These are phyloP conservation scores for Psidium friedrichsthalianum DNA, from an alignment of 345 rosid species.

Conservation along the genomic window DNA sequence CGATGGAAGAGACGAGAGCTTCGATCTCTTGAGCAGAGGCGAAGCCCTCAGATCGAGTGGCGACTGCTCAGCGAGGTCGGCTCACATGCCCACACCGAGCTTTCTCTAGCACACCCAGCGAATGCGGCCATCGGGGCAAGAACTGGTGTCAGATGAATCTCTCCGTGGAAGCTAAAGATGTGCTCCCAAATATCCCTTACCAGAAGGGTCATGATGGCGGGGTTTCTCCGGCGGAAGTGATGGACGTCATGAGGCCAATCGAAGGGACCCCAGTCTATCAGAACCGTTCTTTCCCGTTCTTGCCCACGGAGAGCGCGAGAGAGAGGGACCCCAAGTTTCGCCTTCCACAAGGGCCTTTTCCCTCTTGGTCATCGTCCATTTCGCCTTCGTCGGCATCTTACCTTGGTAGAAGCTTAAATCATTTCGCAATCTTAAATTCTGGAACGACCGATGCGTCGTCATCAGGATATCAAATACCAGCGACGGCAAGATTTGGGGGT, in stretches of 20 bases:
- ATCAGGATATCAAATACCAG: background rate
- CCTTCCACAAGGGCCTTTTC: slow-evolving; percentile 27
- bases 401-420: slow-evolving; percentile 37
- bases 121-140: background rate
- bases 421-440: slow-evolving; percentile 29
- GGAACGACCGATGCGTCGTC: background rate
- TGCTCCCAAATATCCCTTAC: background rate
- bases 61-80: background rate
- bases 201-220: background rate
- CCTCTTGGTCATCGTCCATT: slow-evolving; percentile 23
- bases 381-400: slow-evolving; percentile 5
- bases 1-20: background rate
- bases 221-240: slow-evolving; percentile 6
- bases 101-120: slow-evolving; percentile 29
- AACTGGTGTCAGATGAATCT: background rate
- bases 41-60: slow-evolving; percentile 7
- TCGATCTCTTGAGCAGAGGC: background rate
- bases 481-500: background rate
- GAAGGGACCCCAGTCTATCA: slow-evolving; percentile 80
- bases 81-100: slow-evolving; percentile 21
- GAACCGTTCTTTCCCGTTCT: slow-evolving; percentile 53
- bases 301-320: slow-evolving; percentile 9
- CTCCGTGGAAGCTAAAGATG: background rate
- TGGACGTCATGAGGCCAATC: slow-evolving; percentile 48
- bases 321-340: slow-evolving; percentile 30